A percentile compares a stretch with the other conserved stretches of the same genome.
Evolutionary conservation across 106 monocot genomes (phyloP).

Genomic region (Agapanthus africanus): DNA sequence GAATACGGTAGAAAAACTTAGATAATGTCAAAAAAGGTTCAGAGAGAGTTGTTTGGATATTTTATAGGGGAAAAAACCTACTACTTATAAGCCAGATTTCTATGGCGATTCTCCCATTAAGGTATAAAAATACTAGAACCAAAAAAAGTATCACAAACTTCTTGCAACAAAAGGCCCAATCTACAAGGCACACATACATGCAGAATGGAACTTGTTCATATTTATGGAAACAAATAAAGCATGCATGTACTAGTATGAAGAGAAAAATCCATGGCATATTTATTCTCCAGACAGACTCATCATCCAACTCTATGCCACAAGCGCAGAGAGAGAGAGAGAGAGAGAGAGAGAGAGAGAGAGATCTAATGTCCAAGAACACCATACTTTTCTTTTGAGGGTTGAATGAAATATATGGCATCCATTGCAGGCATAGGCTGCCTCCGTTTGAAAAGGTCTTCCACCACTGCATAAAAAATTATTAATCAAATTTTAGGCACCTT

Average conservation of each 20-base stretch:
- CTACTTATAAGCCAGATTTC: not conserved
- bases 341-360: not conserved
- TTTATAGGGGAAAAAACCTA: not conserved
- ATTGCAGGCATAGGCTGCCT: slow-evolving; percentile 84
- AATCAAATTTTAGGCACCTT: too few relatives aligned
- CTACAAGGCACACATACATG: not conserved
- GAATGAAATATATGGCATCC: slow-evolving; percentile 98
- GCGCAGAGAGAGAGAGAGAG: not conserved
- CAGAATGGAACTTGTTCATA: not conserved
- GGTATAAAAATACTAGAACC: not conserved
- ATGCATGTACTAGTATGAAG: not conserved
- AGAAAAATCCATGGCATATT: not conserved
- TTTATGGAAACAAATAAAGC: not conserved
- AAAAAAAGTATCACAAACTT: not conserved
- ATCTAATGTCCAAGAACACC: not conserved
- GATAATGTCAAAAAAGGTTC: not conserved
- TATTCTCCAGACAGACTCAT: not conserved
- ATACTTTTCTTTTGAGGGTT: slow-evolving; percentile 89
- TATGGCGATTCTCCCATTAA: not conserved
- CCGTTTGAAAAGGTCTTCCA: slow-evolving; percentile 88
- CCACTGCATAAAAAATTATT: slow-evolving; percentile 48
- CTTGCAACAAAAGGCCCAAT: not conserved
- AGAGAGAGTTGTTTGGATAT: not conserved
- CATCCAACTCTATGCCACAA: not conserved
- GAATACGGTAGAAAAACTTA: not conserved